phyloP scores from a whole-genome alignment of 805 yeast species.

The Candida argentea region DNA sequence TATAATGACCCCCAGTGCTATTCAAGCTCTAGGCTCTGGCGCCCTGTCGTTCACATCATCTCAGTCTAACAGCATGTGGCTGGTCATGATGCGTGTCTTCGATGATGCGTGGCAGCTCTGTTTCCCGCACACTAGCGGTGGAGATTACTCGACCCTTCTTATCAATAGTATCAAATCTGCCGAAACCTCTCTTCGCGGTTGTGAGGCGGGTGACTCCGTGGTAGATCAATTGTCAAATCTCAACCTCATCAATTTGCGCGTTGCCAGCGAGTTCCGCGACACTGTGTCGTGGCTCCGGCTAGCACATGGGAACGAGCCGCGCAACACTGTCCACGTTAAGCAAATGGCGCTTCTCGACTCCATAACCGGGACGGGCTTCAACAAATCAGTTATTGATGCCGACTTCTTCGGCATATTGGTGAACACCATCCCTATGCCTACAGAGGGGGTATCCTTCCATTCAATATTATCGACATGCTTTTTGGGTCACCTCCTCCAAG shows the following conservation, averaged over 20 bases:
- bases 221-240: slow-evolving; percentile 55
- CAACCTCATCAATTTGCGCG: slow-evolving; percentile 47
- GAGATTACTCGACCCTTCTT: slow-evolving; percentile 29
- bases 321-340: slow-evolving; percentile 22
- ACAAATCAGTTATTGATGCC: slow-evolving; percentile 23
- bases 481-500: slow-evolving; percentile 44
- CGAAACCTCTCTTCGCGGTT: slow-evolving; percentile 58
- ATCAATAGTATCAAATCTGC: slow-evolving; percentile 51
- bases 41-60: slow-evolving; percentile 17
- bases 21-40: slow-evolving; percentile 4
- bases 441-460: slow-evolving; percentile 35
- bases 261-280: slow-evolving; percentile 29
- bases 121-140: slow-evolving; percentile 27
- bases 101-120: slow-evolving; percentile 24
- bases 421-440: slow-evolving; percentile 38
- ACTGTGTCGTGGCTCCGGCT: slow-evolving; percentile 27
- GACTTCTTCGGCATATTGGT: slow-evolving; percentile 49
- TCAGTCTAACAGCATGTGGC: slow-evolving; percentile 24
- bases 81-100: too few relatives aligned
- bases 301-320: slow-evolving; percentile 11
- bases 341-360: slow-evolving; percentile 23
- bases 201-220: slow-evolving; percentile 30
- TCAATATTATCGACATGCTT: slow-evolving; percentile 40
- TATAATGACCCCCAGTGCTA: slow-evolving; percentile 1
- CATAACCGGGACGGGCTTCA: slow-evolving; percentile 22